These are phyloP conservation scores for Aureobasidium sp. DNA, from an alignment of 2,329 filamentous ascomycete genomes.

Conservation along the genomic window DNA sequence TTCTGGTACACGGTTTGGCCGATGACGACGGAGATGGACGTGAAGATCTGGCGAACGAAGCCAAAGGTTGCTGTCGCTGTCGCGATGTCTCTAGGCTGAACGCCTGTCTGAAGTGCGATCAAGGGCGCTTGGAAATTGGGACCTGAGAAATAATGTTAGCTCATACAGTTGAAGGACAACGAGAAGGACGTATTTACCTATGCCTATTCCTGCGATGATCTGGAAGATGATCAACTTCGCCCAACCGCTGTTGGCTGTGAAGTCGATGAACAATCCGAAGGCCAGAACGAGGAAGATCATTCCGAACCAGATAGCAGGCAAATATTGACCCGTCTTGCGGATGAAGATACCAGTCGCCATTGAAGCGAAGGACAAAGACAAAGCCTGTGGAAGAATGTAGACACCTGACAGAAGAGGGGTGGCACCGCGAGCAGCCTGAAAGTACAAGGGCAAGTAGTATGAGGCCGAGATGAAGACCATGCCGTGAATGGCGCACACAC, in stretches of 20 bases:
- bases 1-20: constrained; percentile 71
- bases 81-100: constrained; percentile 54
- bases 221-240: constrained; percentile 43
- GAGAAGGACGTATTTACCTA: constrained; percentile 27
- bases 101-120: constrained; percentile 54
- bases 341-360: constrained; percentile 33
- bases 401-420: constrained; percentile 64
- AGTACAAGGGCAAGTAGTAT: constrained; percentile 81
- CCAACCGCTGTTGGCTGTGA: constrained; percentile 26
- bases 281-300: constrained; percentile 31
- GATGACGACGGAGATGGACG: constrained; percentile 58
- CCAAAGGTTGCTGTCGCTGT: constrained; percentile 56
- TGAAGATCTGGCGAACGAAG: constrained; percentile 59
- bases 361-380: constrained; percentile 25
- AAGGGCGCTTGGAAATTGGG: constrained; percentile 60
- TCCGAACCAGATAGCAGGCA: constrained; percentile 45
- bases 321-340: constrained; percentile 37
- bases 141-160: constrained; percentile 19
- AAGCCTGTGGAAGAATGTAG: constrained; percentile 33
- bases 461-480: constrained; percentile 67
- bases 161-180: background rate
- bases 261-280: constrained; percentile 31
- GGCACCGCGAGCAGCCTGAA: constrained; percentile 64
- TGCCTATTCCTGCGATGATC: constrained; percentile 54
- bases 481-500: constrained; percentile 63